These are phyloP conservation scores for Phytopythium litorale DNA, from an alignment of 352 stramenopile genomes.

Conservation along the genomic window DNA sequence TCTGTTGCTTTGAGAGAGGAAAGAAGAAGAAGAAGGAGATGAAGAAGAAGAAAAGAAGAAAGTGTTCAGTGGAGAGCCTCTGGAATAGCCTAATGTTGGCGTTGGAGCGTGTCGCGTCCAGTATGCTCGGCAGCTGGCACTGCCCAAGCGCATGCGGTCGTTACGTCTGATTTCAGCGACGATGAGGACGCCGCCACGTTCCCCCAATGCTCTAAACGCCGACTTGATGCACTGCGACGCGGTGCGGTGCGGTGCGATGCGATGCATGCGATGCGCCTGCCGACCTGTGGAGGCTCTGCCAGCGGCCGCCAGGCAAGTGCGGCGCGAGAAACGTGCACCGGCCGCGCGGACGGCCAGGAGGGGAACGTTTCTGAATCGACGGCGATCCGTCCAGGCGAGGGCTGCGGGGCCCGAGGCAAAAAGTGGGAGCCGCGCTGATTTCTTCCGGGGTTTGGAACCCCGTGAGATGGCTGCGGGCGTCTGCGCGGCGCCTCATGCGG, in stretches of 20 bases:
- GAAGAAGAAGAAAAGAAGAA: neutral
- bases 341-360: neutral
- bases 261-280: neutral
- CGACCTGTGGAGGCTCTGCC: too few relatives aligned
- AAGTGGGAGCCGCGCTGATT: neutral
- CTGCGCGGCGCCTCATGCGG: neutral
- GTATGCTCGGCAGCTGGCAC: neutral
- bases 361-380: neutral
- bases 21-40: neutral
- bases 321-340: neutral
- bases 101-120: neutral
- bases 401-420: neutral
- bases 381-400: constrained; percentile 5
- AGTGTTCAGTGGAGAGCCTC: neutral
- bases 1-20: too few relatives aligned
- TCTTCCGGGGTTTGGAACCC: constrained; percentile 7
- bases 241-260: neutral
- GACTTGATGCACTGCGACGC: neutral
- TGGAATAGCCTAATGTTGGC: neutral
- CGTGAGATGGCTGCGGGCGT: neutral
- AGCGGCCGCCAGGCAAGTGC: neutral
- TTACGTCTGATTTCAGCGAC: neutral
- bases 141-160: constrained; percentile 1
- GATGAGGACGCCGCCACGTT: neutral
- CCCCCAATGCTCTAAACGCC: neutral